Evolutionary conservation across 169 alveolate species (phyloP), one percentile per base, ranked within the genome.

Genomic region (Plasmodium coatneyi): DNA sequence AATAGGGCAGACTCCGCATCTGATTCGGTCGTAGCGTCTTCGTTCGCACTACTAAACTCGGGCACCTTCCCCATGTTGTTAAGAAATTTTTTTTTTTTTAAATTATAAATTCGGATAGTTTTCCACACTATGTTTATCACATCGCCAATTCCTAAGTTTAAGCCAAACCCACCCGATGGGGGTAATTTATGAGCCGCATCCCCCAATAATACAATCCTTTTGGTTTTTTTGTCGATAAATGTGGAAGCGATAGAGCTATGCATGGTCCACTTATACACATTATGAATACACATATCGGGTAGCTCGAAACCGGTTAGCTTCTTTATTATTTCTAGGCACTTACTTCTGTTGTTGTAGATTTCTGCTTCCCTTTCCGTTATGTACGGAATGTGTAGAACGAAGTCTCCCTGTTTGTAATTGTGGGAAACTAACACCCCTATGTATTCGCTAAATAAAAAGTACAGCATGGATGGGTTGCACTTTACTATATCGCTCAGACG

Each of bases 161-260:
- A 96, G 22, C 99, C 99, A 84, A 97, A 97, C 16, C 99, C 99
- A 0, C 99, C 99, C 2, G 99, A 97, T 0, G 99, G 99, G 0
- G 99, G 99, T 32, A 98, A 93, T 14, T 97, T 93, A 91, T 98
- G 99, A 4, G 99, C 99, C 36, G 99, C 95, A 83, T 98, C 99
- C 19, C 99, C 99, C n/a, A 96, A 96, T 30, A 98, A 82, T 54
- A 97, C 76, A 46, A 97, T 92, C 25, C 97, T 74, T 56, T 91
- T 82, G 32, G 95, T 93, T 12, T 84, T 78, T 49, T 78, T 78
- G 74, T 96, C 98, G 1, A 95, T 80, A 92, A 93, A 94, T 6
- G 98, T 84, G 5, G 91, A 84, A 5, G 98, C 96, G 71, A 97
- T 96, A 1, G 95, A 96, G 94, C 98, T 98, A 78, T 95, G 92